Conservation (phyloP, 2,329 filamentous ascomycete genomes). For the Aspergillus transmontanensis region DNA sequence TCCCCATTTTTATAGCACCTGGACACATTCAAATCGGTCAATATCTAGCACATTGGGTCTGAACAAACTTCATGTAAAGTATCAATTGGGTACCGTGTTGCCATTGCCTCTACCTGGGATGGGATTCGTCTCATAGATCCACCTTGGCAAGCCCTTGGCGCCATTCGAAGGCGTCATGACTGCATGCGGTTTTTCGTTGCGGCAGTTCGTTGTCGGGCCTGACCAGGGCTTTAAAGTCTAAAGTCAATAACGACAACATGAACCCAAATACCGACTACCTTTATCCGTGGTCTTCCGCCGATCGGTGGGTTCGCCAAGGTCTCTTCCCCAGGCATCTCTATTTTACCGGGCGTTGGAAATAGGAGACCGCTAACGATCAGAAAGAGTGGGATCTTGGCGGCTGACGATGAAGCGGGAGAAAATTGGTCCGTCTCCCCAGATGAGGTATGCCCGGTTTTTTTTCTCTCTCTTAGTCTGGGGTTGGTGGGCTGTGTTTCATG, state of each 20-base stretch:
- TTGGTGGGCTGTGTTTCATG: neutral
- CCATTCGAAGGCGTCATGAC: conserved; percentile 5
- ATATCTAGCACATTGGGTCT: neutral
- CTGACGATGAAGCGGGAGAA: neutral
- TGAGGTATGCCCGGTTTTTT: neutral
- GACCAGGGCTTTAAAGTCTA: conserved; percentile 1
- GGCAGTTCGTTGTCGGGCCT: conserved; percentile 1
- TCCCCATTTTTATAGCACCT: neutral
- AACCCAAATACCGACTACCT: conserved; percentile 4
- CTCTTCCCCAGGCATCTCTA: neutral
- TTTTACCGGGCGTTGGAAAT: neutral
- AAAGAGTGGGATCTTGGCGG: neutral
- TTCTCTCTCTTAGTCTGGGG: neutral
- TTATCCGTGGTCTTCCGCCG: conserved; percentile 6
- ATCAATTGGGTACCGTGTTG: conserved; percentile 10
- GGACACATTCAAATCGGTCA: neutral
- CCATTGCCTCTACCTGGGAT: conserved; percentile 5
- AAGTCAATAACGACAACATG: conserved; percentile 9
- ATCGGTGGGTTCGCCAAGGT: conserved; percentile 16
- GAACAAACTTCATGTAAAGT: conserved; percentile 1
- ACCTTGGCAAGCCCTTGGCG: conserved; percentile 13
- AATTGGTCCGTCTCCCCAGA: neutral
- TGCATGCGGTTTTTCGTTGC: conserved; percentile 10
- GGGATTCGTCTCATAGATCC: conserved; percentile 17
- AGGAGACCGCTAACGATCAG: neutral